A percentile compares a stretch with the other conserved stretches of the same genome.
These are phyloP conservation scores for Calcarisporium arbuscula DNA, from an alignment of 2,329 filamentous ascomycete genomes.

Conservation along the genomic window DNA sequence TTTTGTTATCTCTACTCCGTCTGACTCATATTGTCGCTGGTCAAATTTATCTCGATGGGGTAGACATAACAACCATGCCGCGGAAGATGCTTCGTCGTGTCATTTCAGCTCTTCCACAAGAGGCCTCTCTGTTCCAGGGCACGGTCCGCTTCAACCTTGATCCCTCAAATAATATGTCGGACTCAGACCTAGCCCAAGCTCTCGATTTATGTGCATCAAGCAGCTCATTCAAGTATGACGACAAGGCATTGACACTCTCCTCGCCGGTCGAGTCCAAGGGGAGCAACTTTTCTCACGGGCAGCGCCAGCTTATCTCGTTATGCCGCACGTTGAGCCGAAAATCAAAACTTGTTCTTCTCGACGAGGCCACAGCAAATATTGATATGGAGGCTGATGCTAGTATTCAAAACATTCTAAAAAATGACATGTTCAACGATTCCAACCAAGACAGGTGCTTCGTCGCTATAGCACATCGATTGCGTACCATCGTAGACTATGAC, in stretches of 20 bases:
- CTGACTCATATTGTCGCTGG: constrained; percentile 44
- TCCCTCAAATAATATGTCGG: constrained; percentile 47
- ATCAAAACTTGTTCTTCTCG: constrained; percentile 46
- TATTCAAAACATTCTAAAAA: constrained; percentile 43
- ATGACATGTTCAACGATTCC: constrained; percentile 38
- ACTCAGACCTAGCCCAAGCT: no score
- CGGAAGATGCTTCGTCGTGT: constrained; percentile 43
- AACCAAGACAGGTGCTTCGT: no score
- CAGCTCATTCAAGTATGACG: no score
- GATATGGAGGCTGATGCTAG: constrained; percentile 48
- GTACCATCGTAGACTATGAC: constrained; percentile 53
- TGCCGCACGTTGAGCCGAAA: constrained; percentile 46
- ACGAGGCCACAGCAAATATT: constrained; percentile 53
- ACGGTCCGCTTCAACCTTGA: constrained; percentile 53
- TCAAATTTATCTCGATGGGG: constrained; percentile 45
- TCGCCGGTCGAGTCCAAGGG: constrained; percentile 43
- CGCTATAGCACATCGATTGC: constrained; percentile 48
- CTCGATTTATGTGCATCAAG: no score
- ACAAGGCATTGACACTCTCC: constrained; percentile 26
- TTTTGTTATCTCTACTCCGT: constrained; percentile 47
- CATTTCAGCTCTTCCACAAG: constrained; percentile 50
- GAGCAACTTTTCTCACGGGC: constrained; percentile 50
- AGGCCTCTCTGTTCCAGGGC: constrained; percentile 48
- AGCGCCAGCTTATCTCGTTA: constrained; percentile 49
- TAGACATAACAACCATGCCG: constrained; percentile 44